These are phyloP conservation scores for Annulohypoxylon truncatum DNA, from an alignment of 2,329 filamentous ascomycete genomes.

Conservation along the genomic window DNA sequence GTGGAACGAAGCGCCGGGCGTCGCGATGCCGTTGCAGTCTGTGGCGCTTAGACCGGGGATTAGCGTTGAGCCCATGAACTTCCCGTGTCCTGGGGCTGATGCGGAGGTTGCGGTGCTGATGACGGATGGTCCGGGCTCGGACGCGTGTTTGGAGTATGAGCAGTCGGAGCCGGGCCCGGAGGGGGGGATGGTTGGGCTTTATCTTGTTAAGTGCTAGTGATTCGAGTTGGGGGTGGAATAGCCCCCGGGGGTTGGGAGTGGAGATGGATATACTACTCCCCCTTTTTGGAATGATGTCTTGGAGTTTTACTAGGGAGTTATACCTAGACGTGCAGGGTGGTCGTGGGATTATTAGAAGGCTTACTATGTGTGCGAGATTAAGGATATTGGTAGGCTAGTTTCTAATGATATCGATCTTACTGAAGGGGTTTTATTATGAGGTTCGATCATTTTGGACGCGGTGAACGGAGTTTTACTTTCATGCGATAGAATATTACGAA, in stretches of 20 bases:
- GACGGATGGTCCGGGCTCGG: slow-evolving; percentile 37
- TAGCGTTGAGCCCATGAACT: slow-evolving; percentile 26
- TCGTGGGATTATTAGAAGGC: neutral
- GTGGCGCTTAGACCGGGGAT: slow-evolving; percentile 24
- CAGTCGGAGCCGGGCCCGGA: slow-evolving; percentile 29
- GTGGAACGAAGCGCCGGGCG: slow-evolving; percentile 36
- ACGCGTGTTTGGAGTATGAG: slow-evolving; percentile 42
- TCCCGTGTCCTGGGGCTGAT: slow-evolving; percentile 41
- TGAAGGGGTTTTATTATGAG: neutral
- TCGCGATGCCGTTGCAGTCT: slow-evolving; percentile 36
- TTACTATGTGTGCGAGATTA: neutral
- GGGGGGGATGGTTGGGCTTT: slow-evolving; percentile 39
- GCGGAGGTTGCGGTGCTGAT: slow-evolving; percentile 32
- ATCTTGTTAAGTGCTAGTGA: slow-evolving; percentile 41
- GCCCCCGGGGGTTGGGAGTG: slow-evolving; percentile 4
- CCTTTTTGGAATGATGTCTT: slow-evolving; percentile 27
- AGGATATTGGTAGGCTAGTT: neutral
- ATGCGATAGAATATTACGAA: no score
- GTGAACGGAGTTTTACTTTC: neutral
- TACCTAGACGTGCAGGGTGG: slow-evolving; percentile 2
- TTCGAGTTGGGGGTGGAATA: neutral
- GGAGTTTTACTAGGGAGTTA: slow-evolving; percentile 9
- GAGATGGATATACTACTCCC: slow-evolving; percentile 13
- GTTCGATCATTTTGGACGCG: no score
- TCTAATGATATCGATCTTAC: neutral